phyloP scores from a whole-genome alignment of 352 stramenopile genomes.

The Halophytophthora polymorphica region DNA sequence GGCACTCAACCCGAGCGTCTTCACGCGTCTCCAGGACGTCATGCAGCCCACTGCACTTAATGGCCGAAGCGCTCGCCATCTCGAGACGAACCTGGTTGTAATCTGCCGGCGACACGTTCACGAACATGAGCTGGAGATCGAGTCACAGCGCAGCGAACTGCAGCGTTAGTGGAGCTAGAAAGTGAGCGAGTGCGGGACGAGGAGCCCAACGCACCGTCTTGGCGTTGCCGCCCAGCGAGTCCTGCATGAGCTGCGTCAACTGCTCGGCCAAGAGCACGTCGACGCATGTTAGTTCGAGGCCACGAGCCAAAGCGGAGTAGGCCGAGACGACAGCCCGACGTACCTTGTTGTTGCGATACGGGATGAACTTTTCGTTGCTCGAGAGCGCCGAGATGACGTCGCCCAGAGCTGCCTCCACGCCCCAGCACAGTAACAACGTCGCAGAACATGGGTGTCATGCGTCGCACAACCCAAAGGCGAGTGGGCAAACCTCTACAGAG shows the following conservation, averaged over 20 bases:
- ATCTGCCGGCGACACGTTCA: constrained; percentile 87
- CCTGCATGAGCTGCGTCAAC: constrained; percentile 92
- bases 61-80: no score
- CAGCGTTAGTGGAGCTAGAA: background rate
- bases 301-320: background rate
- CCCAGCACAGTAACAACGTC: background rate
- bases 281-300: background rate
- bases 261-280: constrained; percentile 8
- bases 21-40: no score
- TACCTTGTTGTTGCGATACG: constrained; percentile 92
- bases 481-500: background rate
- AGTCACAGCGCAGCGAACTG: background rate
- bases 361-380: constrained; percentile 91
- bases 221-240: constrained; percentile 91
- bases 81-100: constrained; percentile 71
- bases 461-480: background rate
- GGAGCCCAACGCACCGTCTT: constrained; percentile 72
- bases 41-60: no score
- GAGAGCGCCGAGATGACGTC: constrained; percentile 92
- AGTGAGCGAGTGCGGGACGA: background rate
- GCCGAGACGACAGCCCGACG: background rate
- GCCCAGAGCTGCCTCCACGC: constrained; percentile 54
- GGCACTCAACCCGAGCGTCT: no score
- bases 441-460: background rate
- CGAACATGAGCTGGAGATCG: constrained; percentile 77